Conservation (phyloP, 306 rosid species). For the Casuarina glauca region DNA sequence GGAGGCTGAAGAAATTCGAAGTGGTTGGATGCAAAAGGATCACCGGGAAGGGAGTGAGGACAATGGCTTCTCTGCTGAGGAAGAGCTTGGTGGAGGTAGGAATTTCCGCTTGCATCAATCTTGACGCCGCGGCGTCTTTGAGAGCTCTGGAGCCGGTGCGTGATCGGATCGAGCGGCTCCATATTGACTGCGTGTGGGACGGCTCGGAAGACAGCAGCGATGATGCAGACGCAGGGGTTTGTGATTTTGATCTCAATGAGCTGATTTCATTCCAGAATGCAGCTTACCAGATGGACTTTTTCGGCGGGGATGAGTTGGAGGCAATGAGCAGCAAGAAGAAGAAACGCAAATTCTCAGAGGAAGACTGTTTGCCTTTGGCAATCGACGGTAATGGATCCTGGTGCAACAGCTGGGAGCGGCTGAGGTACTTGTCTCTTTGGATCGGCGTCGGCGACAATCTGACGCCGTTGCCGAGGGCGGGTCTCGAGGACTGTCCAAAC, state of each 20-base stretch:
- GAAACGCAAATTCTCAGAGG: constrained; percentile 43
- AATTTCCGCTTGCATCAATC: constrained; percentile 70
- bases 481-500: constrained; percentile 75
- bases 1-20: constrained; percentile 59
- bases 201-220: constrained; percentile 25
- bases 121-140: constrained; percentile 51
- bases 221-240: constrained; percentile 25
- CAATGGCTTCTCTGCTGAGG: constrained; percentile 58
- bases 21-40: constrained; percentile 69
- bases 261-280: constrained; percentile 20
- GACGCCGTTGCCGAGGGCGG: constrained; percentile 60
- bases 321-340: constrained; percentile 44
- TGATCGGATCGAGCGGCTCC: constrained; percentile 66
- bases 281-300: constrained; percentile 29
- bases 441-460: constrained; percentile 75
- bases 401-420: constrained; percentile 61
- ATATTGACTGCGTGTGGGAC: constrained; percentile 83
- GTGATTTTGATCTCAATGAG: constrained; percentile 38
- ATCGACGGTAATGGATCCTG: constrained; percentile 42
- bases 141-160: constrained; percentile 73
- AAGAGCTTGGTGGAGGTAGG: constrained; percentile 59
- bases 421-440: constrained; percentile 77
- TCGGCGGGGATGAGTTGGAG: constrained; percentile 36
- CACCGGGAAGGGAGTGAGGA: constrained; percentile 68
- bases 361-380: constrained; percentile 31